Percentiles rank a stretch among this genome's conserved stretches.
Conservation (phyloP, 2,329 filamentous ascomycete genomes). For the Saccharata proteae region DNA sequence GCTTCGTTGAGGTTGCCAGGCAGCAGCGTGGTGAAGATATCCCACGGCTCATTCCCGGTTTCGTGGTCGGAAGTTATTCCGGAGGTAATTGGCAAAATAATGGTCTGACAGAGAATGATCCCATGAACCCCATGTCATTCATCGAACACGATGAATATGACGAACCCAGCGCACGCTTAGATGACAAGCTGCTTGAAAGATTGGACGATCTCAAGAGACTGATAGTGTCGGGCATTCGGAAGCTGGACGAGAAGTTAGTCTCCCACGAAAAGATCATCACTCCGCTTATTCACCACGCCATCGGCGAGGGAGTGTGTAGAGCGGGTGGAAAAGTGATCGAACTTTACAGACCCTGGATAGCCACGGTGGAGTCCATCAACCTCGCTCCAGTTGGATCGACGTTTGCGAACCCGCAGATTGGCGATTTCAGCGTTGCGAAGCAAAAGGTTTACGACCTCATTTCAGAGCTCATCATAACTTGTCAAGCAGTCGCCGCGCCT, state of each 20-base stretch:
- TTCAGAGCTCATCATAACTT: constrained; percentile 75
- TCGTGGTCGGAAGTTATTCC: constrained; percentile 70
- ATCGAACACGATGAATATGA: constrained; percentile 83
- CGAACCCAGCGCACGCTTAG: constrained; percentile 64
- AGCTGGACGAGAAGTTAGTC: constrained; percentile 72
- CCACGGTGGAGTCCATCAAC: constrained; percentile 84
- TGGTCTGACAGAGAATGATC: constrained; percentile 51
- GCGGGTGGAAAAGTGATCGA: constrained; percentile 73
- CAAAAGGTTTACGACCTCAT: constrained; percentile 90
- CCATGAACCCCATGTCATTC: constrained; percentile 53
- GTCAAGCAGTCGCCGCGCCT: constrained; percentile 83
- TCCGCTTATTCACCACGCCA: constrained; percentile 60
- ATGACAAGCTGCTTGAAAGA: constrained; percentile 65
- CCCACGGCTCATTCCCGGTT: constrained; percentile 83
- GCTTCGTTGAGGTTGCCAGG: constrained; percentile 88
- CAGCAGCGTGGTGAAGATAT: constrained; percentile 91
- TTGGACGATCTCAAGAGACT: constrained; percentile 78
- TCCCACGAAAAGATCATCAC: constrained; percentile 73
- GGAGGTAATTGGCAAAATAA: constrained; percentile 81
- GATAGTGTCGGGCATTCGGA: constrained; percentile 73
- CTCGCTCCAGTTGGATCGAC: constrained; percentile 65
- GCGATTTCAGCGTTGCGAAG: constrained; percentile 82
- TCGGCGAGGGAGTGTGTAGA: constrained; percentile 72
- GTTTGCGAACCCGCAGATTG: constrained; percentile 72
- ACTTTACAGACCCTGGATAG: constrained; percentile 79